Evolutionary conservation across 2,329 filamentous ascomycete species (phyloP), one percentile per base, ranked within the genome.

Genomic region (Arthroderma sp.): DNA sequence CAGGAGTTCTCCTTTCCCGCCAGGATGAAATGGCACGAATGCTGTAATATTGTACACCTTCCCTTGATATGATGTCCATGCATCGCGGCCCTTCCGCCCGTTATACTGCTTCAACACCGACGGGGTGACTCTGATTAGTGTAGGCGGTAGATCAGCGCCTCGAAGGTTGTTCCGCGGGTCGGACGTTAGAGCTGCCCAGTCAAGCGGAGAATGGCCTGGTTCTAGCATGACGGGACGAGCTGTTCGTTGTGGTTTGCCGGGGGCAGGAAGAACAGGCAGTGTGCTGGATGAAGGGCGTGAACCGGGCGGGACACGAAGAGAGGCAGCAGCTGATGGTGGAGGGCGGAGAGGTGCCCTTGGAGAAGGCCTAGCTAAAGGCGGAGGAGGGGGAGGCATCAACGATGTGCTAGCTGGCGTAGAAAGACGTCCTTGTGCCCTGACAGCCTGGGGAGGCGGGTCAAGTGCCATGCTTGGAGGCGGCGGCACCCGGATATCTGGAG

Each of bases 21-120:
- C 93, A 0, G 93, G 93, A 70, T 98, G 93, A 68, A 90, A 98
- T 1, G 87, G 84, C 37, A 90, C 69, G 68, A 97, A 98, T 0
- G 91, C 89, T 0, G 85, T 86, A 58, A 98, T 85, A 67, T 97
- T 97, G 74, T 97, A 98, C 28, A 97, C 91, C 66, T 87, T 87
- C 1, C 91, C 91, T 60, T 88, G 86, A 60, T 95, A 85, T 1
- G 83, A 87, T 60, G 87, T 94, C 93, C 93, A 98, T 0, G 91
- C 89, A 66, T 95, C 88, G 61, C 81, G 84, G 7, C 89, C 89
- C 67, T 86, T 87, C 31, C 91, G 82, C 0, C 91, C 91, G 39
- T 87, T 94, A 72, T 89, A 84, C 39, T 76, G 73, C 68, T 85
- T 86, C 11, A 98, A 78, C 79, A 88, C 82, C 4, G 84, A 84